phyloP scores from a whole-genome alignment of 2,329 filamentous ascomycete genomes.

The Talaromyces sp. region DNA sequence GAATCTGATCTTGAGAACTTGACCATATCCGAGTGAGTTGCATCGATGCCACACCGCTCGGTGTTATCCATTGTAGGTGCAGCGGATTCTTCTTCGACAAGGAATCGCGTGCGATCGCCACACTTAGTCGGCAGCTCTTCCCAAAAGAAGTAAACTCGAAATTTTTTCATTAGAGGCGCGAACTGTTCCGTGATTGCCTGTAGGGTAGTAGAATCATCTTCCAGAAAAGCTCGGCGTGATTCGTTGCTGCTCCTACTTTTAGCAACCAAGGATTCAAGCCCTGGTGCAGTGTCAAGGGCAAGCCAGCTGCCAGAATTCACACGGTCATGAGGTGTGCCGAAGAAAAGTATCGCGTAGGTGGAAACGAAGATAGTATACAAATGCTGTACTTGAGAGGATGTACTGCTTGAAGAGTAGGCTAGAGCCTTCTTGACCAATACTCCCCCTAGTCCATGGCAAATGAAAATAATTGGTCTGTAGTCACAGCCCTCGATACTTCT shows the following conservation, averaged over 20 bases:
- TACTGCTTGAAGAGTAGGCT: constrained; percentile 1
- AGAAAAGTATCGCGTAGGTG: constrained; percentile 27
- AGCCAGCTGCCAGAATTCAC: constrained; percentile 25
- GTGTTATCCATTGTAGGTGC: constrained; percentile 27
- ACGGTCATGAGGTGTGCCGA: constrained; percentile 34
- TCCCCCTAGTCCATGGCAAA: too few relatives aligned
- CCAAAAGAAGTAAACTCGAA: constrained; percentile 30
- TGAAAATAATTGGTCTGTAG: not conserved
- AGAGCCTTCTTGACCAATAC: too few relatives aligned
- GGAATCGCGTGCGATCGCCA: constrained; percentile 27
- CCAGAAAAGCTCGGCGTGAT: constrained; percentile 12
- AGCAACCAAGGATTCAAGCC: constrained; percentile 27
- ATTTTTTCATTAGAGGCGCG: constrained; percentile 32
- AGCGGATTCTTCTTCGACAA: constrained; percentile 27
- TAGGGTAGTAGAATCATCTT: constrained; percentile 40
- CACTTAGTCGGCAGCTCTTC: constrained; percentile 31
- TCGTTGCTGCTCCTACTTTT: constrained; percentile 26
- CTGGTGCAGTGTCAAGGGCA: not conserved
- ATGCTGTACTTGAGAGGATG: constrained; percentile 26
- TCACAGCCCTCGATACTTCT: constrained; percentile 22
- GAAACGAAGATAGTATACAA: constrained; percentile 27
- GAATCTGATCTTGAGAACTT: constrained; percentile 22
- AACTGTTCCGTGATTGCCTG: constrained; percentile 38
- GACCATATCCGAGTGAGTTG: constrained; percentile 26
- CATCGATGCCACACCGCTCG: constrained; percentile 31